Evolutionary conservation across 805 yeast species (phyloP).

Genomic region (Hanseniaspora nectarophila): DNA sequence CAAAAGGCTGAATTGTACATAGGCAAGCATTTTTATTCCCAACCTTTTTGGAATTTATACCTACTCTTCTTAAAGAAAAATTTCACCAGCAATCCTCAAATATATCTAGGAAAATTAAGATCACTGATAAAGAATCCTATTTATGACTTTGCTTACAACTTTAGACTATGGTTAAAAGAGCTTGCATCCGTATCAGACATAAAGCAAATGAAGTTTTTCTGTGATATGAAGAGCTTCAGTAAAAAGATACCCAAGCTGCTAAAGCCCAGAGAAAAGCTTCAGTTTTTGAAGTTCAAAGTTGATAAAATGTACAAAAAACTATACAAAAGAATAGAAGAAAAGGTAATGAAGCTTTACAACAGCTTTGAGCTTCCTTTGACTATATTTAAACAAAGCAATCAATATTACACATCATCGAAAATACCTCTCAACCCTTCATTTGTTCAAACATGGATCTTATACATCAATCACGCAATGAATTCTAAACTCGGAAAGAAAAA

Average conservation of each 20-base stretch:
- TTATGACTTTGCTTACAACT: slow-evolving; percentile 26
- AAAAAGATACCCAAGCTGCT: slow-evolving; percentile 17
- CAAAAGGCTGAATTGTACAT: slow-evolving; percentile 25
- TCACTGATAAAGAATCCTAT: slow-evolving; percentile 26
- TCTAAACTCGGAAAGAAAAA: slow-evolving; percentile 14
- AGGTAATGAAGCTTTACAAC: slow-evolving; percentile 24
- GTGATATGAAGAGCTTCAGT: slow-evolving; percentile 21
- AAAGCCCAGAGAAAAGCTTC: slow-evolving; percentile 8
- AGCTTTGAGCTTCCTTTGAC: slow-evolving; percentile 26
- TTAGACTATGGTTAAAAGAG: slow-evolving; percentile 24
- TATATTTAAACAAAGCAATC: slow-evolving; percentile 15
- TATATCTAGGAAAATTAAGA: slow-evolving; percentile 23
- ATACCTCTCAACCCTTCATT: slow-evolving; percentile 21
- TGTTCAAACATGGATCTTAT: slow-evolving; percentile 23
- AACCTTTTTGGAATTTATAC: slow-evolving; percentile 29
- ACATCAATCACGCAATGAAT: slow-evolving; percentile 23
- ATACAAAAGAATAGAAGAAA: slow-evolving; percentile 25
- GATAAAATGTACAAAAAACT: slow-evolving; percentile 24
- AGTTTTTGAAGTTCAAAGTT: slow-evolving; percentile 23
- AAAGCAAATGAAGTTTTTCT: slow-evolving; percentile 21
- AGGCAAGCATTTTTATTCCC: slow-evolving; percentile 28
- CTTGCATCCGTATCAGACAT: slow-evolving; percentile 25
- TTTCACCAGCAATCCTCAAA: slow-evolving; percentile 13
- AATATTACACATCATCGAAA: slow-evolving; percentile 23
- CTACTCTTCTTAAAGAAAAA: slow-evolving; percentile 23